phyloP scores from a whole-genome alignment of 495 filamentous ascomycete species.

The Lasiosphaeria miniovina region DNA sequence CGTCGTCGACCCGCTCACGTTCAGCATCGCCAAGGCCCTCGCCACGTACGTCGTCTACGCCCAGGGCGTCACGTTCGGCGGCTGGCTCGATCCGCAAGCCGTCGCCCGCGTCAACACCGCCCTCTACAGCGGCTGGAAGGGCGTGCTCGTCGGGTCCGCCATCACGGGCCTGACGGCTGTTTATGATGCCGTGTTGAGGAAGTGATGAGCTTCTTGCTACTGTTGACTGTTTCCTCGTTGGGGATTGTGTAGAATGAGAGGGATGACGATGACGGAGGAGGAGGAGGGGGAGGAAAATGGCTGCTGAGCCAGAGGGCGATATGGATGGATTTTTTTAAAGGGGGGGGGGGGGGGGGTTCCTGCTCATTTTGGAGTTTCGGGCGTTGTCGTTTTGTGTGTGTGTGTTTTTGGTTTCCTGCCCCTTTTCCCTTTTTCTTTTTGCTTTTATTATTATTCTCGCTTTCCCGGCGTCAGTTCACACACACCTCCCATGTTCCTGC shows the following conservation, averaged over 20 bases:
- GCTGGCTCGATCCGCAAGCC: conserved; percentile 53
- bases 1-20: conserved; percentile 78
- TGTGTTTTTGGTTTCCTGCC: too few species aligned
- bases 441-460: neutral
- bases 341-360: neutral
- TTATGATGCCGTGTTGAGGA: conserved; percentile 82
- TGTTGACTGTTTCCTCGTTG: too few species aligned
- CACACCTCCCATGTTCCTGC: neutral
- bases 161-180: conserved; percentile 68
- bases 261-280: too few species aligned
- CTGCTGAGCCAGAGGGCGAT: too few species aligned
- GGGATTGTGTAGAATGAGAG: too few species aligned
- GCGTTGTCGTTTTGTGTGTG: too few species aligned
- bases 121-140: conserved; percentile 67
- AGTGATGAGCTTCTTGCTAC: conserved; percentile 37
- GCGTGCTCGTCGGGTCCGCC: conserved; percentile 66
- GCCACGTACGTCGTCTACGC: conserved; percentile 75
- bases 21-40: conserved; percentile 82
- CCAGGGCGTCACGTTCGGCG: conserved; percentile 63
- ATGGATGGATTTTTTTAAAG: neutral
- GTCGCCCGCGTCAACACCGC: conserved; percentile 61
- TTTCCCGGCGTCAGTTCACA: neutral
- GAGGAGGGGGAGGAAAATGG: neutral
- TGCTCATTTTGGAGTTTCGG: too few species aligned
- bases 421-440: neutral